Percentiles rank a stretch among this genome's conserved stretches.
These are phyloP conservation scores for Ogataea wickerhamii DNA, from an alignment of 805 yeast genomes.

Conservation along the genomic window DNA sequence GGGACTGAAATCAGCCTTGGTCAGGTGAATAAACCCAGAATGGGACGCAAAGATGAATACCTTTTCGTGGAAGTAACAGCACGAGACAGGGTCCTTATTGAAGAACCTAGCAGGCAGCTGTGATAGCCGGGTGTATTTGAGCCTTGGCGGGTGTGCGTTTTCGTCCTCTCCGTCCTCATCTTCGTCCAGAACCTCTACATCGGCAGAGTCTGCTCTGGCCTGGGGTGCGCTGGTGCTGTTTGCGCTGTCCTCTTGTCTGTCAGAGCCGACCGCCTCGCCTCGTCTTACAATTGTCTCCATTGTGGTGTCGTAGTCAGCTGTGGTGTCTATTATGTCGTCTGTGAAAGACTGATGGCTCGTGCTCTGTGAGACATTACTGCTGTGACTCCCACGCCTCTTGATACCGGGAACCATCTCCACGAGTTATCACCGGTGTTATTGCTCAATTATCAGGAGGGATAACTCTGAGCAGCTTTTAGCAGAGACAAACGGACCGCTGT, in stretches of 20 bases:
- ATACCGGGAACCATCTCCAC: neutral
- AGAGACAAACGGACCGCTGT: too few species aligned
- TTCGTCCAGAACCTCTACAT: slow-evolving; percentile 25
- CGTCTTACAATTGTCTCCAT: slow-evolving; percentile 6
- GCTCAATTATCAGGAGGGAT: too few species aligned
- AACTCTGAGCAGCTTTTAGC: too few species aligned
- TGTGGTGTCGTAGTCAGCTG: slow-evolving; percentile 19
- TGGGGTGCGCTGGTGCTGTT: neutral
- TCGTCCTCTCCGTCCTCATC: slow-evolving; percentile 42
- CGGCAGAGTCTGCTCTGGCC: slow-evolving; percentile 28
- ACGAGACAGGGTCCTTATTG: slow-evolving; percentile 71
- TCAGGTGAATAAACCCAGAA: slow-evolving; percentile 73
- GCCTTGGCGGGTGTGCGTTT: slow-evolving; percentile 61
- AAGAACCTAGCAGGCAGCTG: slow-evolving; percentile 70
- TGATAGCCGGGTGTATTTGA: slow-evolving; percentile 70
- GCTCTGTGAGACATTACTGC: neutral
- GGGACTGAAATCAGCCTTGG: slow-evolving; percentile 53
- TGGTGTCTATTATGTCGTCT: slow-evolving; percentile 25
- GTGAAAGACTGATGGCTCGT: slow-evolving; percentile 4
- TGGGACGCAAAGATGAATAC: slow-evolving; percentile 85
- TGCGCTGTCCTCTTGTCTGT: neutral
- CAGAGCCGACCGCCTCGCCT: slow-evolving; percentile 2
- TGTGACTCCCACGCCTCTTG: neutral
- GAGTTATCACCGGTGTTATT: neutral
- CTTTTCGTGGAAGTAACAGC: slow-evolving; percentile 55